A percentile compares a stretch with the other conserved stretches of the same genome.
These are phyloP conservation scores for Yamadazyma scolyti DNA, from an alignment of 805 yeast species.

Conservation along the genomic window DNA sequence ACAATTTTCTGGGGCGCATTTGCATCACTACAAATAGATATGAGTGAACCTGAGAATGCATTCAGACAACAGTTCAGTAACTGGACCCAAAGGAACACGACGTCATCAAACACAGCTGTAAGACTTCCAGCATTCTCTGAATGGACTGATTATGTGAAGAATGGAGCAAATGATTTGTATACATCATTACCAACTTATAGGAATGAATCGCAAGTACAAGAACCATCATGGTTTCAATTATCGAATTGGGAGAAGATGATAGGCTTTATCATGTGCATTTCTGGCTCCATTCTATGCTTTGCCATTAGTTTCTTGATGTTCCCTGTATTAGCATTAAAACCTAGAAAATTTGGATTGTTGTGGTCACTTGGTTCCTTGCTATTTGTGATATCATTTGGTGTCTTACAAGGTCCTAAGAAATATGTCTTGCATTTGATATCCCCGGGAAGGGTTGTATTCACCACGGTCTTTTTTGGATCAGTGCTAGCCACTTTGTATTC, in stretches of 20 bases:
- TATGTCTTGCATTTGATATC: conserved; percentile 73
- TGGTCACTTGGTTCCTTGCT: conserved; percentile 92
- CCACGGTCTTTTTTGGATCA: conserved; percentile 75
- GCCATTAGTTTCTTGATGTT: conserved; percentile 75
- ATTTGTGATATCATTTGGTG: conserved; percentile 85
- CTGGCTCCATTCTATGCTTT: conserved; percentile 79
- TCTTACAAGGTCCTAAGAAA: conserved; percentile 87
- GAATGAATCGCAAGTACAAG: conserved; percentile 39
- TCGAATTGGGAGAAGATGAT: conserved; percentile 78
- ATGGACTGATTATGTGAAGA: conserved; percentile 41
- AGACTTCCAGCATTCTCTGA: conserved; percentile 28
- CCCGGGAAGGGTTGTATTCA: conserved; percentile 73
- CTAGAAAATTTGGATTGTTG: conserved; percentile 82
- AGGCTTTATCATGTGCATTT: conserved; percentile 72
- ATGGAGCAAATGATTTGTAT: conserved; percentile 55
- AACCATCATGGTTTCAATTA: conserved; percentile 73
- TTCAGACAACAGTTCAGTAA: conserved; percentile 31
- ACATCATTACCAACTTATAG: conserved; percentile 62
- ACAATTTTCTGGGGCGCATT: not conserved
- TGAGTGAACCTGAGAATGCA: conserved; percentile 27
- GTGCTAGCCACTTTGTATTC: conserved; percentile 75
- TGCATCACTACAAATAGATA: conserved; percentile 2
- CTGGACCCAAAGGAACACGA: conserved; percentile 20
- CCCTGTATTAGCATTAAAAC: conserved; percentile 86
- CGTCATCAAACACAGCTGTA: conserved; percentile 1